A percentile compares a stretch with the other conserved stretches of the same genome.
Conservation (phyloP, 2,329 filamentous ascomycete genomes). For the Blastomyces gilchristii region DNA sequence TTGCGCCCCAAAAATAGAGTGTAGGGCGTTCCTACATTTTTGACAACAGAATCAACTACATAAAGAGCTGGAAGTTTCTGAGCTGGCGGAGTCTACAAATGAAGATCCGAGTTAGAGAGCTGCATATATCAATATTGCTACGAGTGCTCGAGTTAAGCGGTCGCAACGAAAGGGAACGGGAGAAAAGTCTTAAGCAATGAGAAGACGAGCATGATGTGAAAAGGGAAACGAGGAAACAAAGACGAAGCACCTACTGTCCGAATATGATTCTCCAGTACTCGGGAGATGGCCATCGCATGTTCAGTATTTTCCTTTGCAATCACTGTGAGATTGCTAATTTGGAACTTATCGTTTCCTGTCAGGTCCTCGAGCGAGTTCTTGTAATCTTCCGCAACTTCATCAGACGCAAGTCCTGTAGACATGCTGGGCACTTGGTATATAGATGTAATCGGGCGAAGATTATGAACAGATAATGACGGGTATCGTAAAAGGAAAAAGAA, state of each 20-base stretch:
- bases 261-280: conserved; percentile 85
- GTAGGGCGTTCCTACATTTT: conserved; percentile 96
- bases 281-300: conserved; percentile 85
- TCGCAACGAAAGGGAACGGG: neutral
- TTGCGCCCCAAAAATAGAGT: conserved; percentile 89
- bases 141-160: neutral
- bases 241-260: conserved; percentile 62
- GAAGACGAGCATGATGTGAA: conserved; percentile 13
- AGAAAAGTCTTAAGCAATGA: conserved; percentile 12
- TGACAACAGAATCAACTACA: conserved; percentile 94
- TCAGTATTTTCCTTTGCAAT: conserved; percentile 97
- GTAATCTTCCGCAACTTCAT: conserved; percentile 92
- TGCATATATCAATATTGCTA: conserved; percentile 8
- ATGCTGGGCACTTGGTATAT: conserved; percentile 41
- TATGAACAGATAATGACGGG: conserved; percentile 3
- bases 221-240: conserved; percentile 10
- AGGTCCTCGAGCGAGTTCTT: conserved; percentile 86
- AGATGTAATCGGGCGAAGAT: conserved; percentile 8
- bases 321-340: conserved; percentile 94
- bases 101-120: conserved; percentile 26
- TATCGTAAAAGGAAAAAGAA: conserved; percentile 5
- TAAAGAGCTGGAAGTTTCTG: conserved; percentile 95
- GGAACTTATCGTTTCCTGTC: conserved; percentile 79
- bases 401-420: conserved; percentile 53
- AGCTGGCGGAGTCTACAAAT: conserved; percentile 63